These are phyloP conservation scores for Phytopythium boreale DNA, from an alignment of 352 stramenopile genomes.

Conservation along the genomic window DNA sequence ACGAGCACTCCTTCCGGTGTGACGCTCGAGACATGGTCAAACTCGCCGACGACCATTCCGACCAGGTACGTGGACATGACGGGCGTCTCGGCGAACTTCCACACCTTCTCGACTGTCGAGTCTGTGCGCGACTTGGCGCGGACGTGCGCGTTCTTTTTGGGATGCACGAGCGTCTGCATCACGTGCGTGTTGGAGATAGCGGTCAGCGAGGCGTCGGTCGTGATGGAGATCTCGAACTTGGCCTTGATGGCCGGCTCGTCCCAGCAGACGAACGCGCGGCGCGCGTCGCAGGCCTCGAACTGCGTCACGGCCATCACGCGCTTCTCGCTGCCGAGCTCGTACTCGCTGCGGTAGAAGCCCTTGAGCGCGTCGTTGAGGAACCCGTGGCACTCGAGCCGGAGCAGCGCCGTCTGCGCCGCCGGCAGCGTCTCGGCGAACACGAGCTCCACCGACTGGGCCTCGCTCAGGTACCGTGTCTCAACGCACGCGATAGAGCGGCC, in stretches of 20 bases:
- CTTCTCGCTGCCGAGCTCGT: conserved; percentile 88
- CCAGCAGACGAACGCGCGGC: conserved; percentile 96
- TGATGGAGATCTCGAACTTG: conserved; percentile 91
- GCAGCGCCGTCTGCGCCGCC: conserved; percentile 20
- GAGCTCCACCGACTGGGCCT: conserved; percentile 58
- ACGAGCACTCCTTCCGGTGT: conserved; percentile 91
- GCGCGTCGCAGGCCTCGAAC: conserved; percentile 85
- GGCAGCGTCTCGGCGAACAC: conserved; percentile 44
- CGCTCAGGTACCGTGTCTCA: conserved; percentile 53
- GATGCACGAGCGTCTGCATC: conserved; percentile 63
- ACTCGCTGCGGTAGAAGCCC: conserved; percentile 95
- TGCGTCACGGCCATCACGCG: conserved; percentile 94
- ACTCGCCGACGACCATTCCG: conserved; percentile 94
- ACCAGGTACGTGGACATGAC: conserved; percentile 98
- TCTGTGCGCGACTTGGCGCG: conserved; percentile 33
- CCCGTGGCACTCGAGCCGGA: conserved; percentile 58
- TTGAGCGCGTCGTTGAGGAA: conserved; percentile 92
- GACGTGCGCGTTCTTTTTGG: conserved; percentile 59
- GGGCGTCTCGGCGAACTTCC: conserved; percentile 90
- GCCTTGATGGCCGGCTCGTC: conserved; percentile 97
- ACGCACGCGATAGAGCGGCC: conserved; percentile 36
- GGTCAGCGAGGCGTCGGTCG: conserved; percentile 85
- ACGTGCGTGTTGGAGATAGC: conserved; percentile 98
- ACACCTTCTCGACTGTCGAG: conserved; percentile 53
- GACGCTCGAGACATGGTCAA: conserved; percentile 91